A percentile compares a stretch with the other conserved stretches of the same genome.
These are phyloP conservation scores for Takashimella tepidaria DNA, from an alignment of 1,284 basidiomycete genomes.

Conservation along the genomic window DNA sequence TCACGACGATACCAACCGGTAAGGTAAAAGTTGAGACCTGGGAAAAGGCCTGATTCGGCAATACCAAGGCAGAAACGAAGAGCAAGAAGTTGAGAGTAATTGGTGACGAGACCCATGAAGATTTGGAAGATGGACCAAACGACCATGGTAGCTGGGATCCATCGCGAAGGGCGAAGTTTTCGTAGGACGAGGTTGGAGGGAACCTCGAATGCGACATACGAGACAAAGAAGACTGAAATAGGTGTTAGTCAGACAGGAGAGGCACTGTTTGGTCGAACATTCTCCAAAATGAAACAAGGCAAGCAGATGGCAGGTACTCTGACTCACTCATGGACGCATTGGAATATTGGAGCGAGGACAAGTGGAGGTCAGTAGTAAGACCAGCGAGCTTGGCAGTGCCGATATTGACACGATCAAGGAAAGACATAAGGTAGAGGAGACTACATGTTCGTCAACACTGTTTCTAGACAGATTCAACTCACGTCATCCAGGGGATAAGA, in stretches of 20 bases:
- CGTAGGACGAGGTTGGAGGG: slow-evolving; percentile 50
- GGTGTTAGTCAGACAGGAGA: slow-evolving; percentile 8
- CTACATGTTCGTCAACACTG: slow-evolving; percentile 6
- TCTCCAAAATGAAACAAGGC: too few relatives aligned
- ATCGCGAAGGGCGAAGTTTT: slow-evolving; percentile 43
- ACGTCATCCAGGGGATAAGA: slow-evolving; percentile 48
- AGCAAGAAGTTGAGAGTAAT: slow-evolving; percentile 44
- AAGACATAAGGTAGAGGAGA: slow-evolving; percentile 44
- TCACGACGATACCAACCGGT: slow-evolving; percentile 48
- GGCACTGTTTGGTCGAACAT: too few relatives aligned
- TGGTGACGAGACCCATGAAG: slow-evolving; percentile 48
- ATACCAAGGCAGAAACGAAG: slow-evolving; percentile 47
- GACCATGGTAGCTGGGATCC: slow-evolving; percentile 45
- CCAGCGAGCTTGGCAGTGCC: slow-evolving; percentile 46
- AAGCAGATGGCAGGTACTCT: background rate
- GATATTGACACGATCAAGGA: slow-evolving; percentile 52
- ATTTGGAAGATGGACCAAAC: slow-evolving; percentile 43
- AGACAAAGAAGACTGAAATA: slow-evolving; percentile 42
- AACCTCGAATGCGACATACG: slow-evolving; percentile 49
- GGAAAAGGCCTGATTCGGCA: slow-evolving; percentile 45
- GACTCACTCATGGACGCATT: slow-evolving; percentile 44
- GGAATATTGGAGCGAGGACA: slow-evolving; percentile 45
- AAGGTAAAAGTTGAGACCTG: slow-evolving; percentile 48
- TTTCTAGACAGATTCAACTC: slow-evolving; percentile 14
- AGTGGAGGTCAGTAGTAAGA: slow-evolving; percentile 43